These are phyloP conservation scores for Boletus rubescentipes DNA, from an alignment of 768 basidiomycete genomes.

Conservation along the genomic window DNA sequence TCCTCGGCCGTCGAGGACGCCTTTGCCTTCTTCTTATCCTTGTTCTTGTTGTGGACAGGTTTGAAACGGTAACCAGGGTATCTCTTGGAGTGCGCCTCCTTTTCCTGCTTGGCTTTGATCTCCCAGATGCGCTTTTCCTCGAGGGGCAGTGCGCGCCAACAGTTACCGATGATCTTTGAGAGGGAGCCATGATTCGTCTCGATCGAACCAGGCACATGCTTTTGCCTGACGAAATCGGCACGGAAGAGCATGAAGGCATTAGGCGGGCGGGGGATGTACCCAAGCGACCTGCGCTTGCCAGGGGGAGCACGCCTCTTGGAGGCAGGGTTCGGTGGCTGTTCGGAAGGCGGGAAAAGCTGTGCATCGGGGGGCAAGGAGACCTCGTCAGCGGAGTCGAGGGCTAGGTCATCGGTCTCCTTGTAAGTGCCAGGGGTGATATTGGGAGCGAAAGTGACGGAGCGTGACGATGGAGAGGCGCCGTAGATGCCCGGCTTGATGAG, in stretches of 20 bases:
- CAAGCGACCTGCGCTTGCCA: conserved; percentile 61
- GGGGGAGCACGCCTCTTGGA: conserved; percentile 53
- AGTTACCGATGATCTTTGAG: conserved; percentile 51
- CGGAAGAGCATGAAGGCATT: conserved; percentile 41
- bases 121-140: conserved; percentile 77
- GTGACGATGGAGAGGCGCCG: conserved; percentile 43
- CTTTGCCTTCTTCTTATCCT: conserved; percentile 41
- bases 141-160: conserved; percentile 68
- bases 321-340: conserved; percentile 37
- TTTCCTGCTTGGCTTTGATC: conserved; percentile 66
- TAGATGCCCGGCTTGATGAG: conserved; percentile 56
- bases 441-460: conserved; percentile 60
- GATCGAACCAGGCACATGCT: conserved; percentile 51
- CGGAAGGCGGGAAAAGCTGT: conserved; percentile 56
- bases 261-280: conserved; percentile 30
- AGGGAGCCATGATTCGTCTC: conserved; percentile 50
- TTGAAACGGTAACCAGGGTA: conserved; percentile 65
- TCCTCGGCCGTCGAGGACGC: conserved; percentile 20
- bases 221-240: conserved; percentile 39
- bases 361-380: conserved; percentile 33
- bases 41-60: conserved; percentile 46
- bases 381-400: conserved; percentile 26
- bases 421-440: conserved; percentile 59
- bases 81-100: conserved; percentile 64
- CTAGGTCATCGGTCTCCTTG: conserved; percentile 34